A percentile compares a stretch with the other conserved stretches of the same genome.
These are phyloP conservation scores for Sphagnum tenellum DNA, from an alignment of 225 moss, liverwort and hornwort species.

Conservation along the genomic window DNA sequence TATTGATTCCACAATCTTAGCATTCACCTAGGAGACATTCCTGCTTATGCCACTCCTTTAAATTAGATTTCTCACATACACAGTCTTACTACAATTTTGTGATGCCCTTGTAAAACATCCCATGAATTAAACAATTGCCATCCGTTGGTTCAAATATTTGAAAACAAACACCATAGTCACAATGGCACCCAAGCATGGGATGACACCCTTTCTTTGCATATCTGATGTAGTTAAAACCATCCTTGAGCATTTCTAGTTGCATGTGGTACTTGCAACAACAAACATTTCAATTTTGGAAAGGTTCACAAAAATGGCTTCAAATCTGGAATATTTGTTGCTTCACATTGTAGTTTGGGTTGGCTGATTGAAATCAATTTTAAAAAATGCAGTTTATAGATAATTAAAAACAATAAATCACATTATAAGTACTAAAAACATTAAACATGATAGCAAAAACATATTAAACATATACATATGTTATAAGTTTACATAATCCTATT, in stretches of 20 bases:
- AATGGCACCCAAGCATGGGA: not conserved
- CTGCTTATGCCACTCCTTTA: not conserved
- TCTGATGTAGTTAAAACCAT: not conserved
- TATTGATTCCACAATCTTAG: not conserved
- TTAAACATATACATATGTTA: not conserved
- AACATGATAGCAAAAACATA: not conserved
- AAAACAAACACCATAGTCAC: not conserved
- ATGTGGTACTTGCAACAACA: not conserved
- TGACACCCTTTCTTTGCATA: not conserved
- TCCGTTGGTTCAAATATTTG: not conserved
- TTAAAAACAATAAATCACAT: not conserved
- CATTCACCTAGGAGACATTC: not conserved
- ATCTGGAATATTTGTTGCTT: not conserved
- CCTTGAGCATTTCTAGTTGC: not conserved
- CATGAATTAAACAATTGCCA: not conserved
- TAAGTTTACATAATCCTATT: not conserved
- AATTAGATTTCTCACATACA: not conserved
- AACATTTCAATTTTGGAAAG: not conserved
- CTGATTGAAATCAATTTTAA: not conserved
- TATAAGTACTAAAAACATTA: not conserved
- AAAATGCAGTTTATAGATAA: not conserved
- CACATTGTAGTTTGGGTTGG: not conserved
- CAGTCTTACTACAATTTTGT: not conserved
- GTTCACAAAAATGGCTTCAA: not conserved
- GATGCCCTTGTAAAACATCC: not conserved